These are phyloP conservation scores for Neonectria punicea DNA, from an alignment of 2,329 filamentous ascomycete genomes.

Conservation along the genomic window DNA sequence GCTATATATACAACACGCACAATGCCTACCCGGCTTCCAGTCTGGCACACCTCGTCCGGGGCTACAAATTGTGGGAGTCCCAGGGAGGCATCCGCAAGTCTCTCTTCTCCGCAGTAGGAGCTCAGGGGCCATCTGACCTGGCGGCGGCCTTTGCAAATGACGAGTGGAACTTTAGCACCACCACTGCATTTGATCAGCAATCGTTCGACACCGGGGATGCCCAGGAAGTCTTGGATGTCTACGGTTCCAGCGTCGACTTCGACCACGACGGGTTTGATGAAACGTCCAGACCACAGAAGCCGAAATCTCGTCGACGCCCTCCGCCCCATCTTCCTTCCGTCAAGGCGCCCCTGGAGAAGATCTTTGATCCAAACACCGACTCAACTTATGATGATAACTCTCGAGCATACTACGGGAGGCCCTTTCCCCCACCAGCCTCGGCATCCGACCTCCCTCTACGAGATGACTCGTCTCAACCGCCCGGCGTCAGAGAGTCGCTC, in stretches of 20 bases:
- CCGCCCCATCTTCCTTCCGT: constrained; percentile 68
- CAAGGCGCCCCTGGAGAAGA: constrained; percentile 69
- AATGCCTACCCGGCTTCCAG: constrained; percentile 71
- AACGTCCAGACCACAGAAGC: constrained; percentile 63
- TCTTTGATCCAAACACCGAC: constrained; percentile 74
- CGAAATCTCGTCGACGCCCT: constrained; percentile 64
- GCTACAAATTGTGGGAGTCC: constrained; percentile 80
- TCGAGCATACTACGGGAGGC: constrained; percentile 66
- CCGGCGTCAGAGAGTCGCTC: constrained; percentile 68
- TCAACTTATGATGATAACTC: constrained; percentile 74
- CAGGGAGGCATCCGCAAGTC: constrained; percentile 76
- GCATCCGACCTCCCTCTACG: constrained; percentile 68
- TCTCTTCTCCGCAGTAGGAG: constrained; percentile 69
- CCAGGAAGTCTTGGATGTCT: constrained; percentile 69
- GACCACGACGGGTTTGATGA: constrained; percentile 57
- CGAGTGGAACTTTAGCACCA: constrained; percentile 76
- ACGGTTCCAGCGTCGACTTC: constrained; percentile 68
- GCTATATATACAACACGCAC: constrained; percentile 72
- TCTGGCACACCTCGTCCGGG: constrained; percentile 73
- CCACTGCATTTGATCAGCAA: constrained; percentile 70
- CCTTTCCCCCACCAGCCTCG: constrained; percentile 50
- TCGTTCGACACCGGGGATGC: constrained; percentile 63
- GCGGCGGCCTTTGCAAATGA: constrained; percentile 61
- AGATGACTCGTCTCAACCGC: constrained; percentile 62
- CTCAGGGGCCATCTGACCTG: constrained; percentile 61